Conservation (phyloP, 2,329 filamentous ascomycete genomes). For the Aspergillus aculeatus region DNA sequence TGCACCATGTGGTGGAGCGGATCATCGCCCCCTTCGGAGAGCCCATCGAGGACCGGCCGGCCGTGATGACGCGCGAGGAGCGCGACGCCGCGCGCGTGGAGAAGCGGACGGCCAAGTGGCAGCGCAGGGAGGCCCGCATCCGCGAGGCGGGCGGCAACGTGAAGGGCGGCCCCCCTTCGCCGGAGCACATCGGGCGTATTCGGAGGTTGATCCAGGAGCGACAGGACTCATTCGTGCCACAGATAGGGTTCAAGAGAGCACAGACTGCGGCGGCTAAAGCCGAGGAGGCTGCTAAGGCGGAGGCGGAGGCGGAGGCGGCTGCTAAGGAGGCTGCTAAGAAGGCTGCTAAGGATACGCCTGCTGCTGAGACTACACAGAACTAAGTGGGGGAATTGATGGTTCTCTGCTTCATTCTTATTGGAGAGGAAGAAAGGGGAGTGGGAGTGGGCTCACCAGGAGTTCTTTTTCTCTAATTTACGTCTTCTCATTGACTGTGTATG, state of each 20-base stretch:
- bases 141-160: conserved; percentile 12
- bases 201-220: conserved; percentile 31
- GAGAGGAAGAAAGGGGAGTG: no score
- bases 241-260: background rate
- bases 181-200: conserved; percentile 30
- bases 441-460: background rate
- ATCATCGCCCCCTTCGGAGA: conserved; percentile 44
- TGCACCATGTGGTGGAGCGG: conserved; percentile 44
- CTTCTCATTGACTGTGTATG: background rate
- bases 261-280: background rate
- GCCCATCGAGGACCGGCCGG: conserved; percentile 36
- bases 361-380: background rate
- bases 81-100: conserved; percentile 31
- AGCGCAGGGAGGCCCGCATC: conserved; percentile 29
- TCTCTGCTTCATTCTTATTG: background rate
- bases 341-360: background rate
- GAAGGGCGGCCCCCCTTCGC: conserved; percentile 12
- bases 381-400: background rate
- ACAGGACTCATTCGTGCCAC: background rate
- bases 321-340: background rate
- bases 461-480: background rate
- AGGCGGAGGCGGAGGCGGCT: no score
- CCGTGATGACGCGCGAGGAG: conserved; percentile 37
- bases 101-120: conserved; percentile 34
- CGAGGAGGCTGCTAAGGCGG: no score